Evolutionary conservation across 345 rosid species (phyloP).

Genomic region (Alliaria petiolata): DNA sequence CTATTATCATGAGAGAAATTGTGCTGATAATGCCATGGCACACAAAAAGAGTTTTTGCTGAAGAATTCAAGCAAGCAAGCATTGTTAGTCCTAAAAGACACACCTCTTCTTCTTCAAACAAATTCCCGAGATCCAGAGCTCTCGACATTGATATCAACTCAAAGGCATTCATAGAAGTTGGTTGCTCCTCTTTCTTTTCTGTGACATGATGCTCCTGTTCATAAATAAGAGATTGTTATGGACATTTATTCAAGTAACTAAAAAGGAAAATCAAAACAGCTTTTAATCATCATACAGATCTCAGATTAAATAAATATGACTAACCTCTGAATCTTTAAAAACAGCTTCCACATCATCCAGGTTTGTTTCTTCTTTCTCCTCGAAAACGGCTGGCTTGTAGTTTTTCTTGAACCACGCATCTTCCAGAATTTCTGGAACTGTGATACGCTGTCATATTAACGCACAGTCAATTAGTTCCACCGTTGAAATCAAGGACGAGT

Average conservation of each 20-base stretch:
- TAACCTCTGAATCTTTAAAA: slow-evolving; percentile 80
- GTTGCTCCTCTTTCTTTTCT: slow-evolving; percentile 87
- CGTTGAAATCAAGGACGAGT: not conserved
- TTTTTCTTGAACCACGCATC: slow-evolving; percentile 85
- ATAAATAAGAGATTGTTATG: not conserved
- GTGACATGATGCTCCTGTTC: slow-evolving; percentile 83
- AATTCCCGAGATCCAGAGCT: slow-evolving; percentile 87
- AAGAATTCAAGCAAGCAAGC: not conserved
- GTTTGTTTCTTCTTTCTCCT: slow-evolving; percentile 67
- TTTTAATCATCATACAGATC: slow-evolving; percentile 34
- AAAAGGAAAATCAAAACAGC: not conserved
- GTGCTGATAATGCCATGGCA: not conserved
- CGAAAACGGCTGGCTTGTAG: slow-evolving; percentile 70
- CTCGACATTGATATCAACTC: slow-evolving; percentile 91
- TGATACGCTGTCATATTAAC: slow-evolving; percentile 63
- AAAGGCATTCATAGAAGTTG: slow-evolving; percentile 93
- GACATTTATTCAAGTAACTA: not conserved
- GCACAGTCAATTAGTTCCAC: slow-evolving; percentile 19
- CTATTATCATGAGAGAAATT: not conserved
- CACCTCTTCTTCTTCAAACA: slow-evolving; percentile 86
- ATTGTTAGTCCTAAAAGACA: slow-evolving; percentile 14
- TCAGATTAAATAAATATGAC: slow-evolving; percentile 26
- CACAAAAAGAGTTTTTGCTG: not conserved
- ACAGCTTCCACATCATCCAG: slow-evolving; percentile 93
- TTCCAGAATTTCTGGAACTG: slow-evolving; percentile 69